Conservation (phyloP, 2,329 filamentous ascomycete species). For the Ustilaginoidea virens region DNA sequence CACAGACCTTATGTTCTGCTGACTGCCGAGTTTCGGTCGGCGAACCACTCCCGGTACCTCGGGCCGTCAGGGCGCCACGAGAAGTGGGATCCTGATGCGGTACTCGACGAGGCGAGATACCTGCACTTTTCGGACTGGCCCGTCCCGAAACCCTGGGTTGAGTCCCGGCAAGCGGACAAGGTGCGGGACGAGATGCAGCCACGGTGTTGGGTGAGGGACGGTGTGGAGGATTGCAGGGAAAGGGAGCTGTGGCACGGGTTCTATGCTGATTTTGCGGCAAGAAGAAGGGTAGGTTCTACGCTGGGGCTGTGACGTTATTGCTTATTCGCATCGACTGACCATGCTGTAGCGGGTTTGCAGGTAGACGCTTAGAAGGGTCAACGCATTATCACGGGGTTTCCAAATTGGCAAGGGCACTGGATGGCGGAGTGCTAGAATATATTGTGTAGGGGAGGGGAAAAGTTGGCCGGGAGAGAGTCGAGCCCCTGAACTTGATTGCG, state of each 20-base stretch:
- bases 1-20: conserved; percentile 47
- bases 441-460: no score
- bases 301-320: no score
- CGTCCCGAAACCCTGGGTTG: conserved; percentile 42
- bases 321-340: no score
- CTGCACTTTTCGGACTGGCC: conserved; percentile 62
- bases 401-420: no score
- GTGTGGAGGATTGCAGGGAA: conserved; percentile 25
- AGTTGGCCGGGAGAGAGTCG: no score
- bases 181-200: conserved; percentile 9
- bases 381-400: no score
- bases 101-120: conserved; percentile 44
- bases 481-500: no score
- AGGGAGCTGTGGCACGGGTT: conserved; percentile 9
- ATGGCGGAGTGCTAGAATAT: no score
- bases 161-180: conserved; percentile 3
- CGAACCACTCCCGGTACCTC: conserved; percentile 30
- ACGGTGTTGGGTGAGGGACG: conserved; percentile 19
- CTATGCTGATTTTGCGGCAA: conserved; percentile 32
- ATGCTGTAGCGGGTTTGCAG: no score
- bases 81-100: conserved; percentile 38
- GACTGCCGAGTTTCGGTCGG: conserved; percentile 43
- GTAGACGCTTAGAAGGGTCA: no score
- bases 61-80: conserved; percentile 27
- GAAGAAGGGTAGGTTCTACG: no score